Evolutionary conservation across 208 protist genomes (phyloP).

Genomic region (Strigomonas culicis): DNA sequence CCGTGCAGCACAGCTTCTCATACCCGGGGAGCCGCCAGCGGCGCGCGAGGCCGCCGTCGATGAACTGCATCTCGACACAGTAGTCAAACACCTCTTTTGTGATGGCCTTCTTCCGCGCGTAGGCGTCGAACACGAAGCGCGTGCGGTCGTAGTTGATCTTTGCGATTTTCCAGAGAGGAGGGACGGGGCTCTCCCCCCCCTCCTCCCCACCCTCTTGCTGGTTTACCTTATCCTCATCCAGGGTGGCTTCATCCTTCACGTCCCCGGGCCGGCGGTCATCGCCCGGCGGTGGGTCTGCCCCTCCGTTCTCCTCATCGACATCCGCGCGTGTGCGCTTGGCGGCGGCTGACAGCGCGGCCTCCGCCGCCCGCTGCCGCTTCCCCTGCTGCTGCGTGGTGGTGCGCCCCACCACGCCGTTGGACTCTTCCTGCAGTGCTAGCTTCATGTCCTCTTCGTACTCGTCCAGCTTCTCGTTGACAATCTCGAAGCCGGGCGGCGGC

Average conservation of each 20-base stretch:
- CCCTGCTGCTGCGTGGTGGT: constrained; percentile 17
- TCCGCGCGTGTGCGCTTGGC: background rate
- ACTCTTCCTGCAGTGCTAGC: constrained; percentile 60
- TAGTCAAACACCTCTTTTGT: constrained; percentile 74
- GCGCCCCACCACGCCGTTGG: constrained; percentile 42
- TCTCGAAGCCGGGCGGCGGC: constrained; percentile 76
- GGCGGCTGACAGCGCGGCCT: background rate
- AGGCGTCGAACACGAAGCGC: constrained; percentile 74
- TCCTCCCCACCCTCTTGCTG: background rate
- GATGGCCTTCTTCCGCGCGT: constrained; percentile 40
- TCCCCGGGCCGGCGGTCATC: too few relatives aligned
- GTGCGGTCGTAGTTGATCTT: constrained; percentile 80
- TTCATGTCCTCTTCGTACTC: constrained; percentile 72
- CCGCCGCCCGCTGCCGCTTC: background rate
- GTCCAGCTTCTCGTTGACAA: constrained; percentile 54
- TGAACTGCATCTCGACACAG: constrained; percentile 83
- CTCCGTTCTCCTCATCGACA: constrained; percentile 14
- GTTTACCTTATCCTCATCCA: background rate
- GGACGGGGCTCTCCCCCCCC: constrained; percentile 20
- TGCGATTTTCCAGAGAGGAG: constrained; percentile 77
- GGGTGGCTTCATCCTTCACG: too few relatives aligned
- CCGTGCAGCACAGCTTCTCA: constrained; percentile 78
- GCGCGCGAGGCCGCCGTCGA: constrained; percentile 68
- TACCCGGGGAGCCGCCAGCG: constrained; percentile 83
- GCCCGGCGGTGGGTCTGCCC: too few relatives aligned